Evolutionary conservation across 345 rosid species (phyloP), one percentile per base, ranked within the genome.

Genomic region (Hibiscus mutabilis): DNA sequence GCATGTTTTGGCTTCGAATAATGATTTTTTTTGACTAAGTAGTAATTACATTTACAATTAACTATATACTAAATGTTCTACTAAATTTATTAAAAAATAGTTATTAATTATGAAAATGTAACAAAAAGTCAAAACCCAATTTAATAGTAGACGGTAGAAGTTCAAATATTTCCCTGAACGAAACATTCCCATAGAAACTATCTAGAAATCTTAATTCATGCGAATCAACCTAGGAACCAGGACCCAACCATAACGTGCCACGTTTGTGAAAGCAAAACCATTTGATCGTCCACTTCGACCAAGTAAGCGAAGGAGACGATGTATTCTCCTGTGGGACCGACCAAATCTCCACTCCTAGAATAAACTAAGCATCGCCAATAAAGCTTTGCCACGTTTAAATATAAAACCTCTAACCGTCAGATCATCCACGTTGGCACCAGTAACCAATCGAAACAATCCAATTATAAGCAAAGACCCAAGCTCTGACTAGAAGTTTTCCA

Each of bases 341-440:
- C 51, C 68, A 11, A 6, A 9, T 12, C 29, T 78, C 87, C 88
- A 88, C 90, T 33, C 6, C 88, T 84, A 86, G 42, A 80, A 29
- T 5, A 9, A 37, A 68, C 46, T 71, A n/a, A 1, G 22, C 0
- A 0, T 0, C 4, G 6, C 92, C 88, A 88, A 80, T 86, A 53
- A 35, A 0, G 2, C 0, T 0, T 3, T 18, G 78, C 85, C 93
- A 88, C 87, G 85, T 82, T 4, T 0, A n/a, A 11, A 0, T 0
- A 0, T 0, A 0, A 0, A 4, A 4, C 14, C 14, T 0, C 0
- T 0, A 18, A 4, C 87, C 87, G 87, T 80, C 21, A 0, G 89
- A 86, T 85, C 64, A 1, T 76, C 87, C 90, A 81, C 18, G 87
- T n/a, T 66, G 80, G 72, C 79, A 73, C 12, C 6, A 11, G 1